These are phyloP conservation scores for Giardia duodenalis DNA, from an alignment of 208 protist genomes.

Conservation along the genomic window DNA sequence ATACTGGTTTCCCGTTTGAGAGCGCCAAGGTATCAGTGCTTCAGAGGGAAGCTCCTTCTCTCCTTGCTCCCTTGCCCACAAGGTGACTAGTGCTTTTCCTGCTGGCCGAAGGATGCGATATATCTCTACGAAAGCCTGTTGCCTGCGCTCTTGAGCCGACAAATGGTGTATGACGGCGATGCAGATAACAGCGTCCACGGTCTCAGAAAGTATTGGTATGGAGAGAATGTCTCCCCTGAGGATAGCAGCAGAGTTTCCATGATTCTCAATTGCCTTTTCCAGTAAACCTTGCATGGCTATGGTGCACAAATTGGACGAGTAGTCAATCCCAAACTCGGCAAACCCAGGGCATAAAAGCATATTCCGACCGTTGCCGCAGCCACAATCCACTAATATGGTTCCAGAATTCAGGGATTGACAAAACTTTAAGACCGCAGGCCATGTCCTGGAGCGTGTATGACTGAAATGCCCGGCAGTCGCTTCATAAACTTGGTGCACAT, in stretches of 20 bases:
- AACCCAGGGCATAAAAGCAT: neutral
- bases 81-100: neutral
- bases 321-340: neutral
- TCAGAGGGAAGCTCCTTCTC: neutral
- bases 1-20: neutral
- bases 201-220: neutral
- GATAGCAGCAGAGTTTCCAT: neutral
- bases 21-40: neutral
- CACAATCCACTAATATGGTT: neutral
- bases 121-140: neutral
- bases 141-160: neutral
- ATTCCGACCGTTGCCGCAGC: neutral
- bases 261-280: neutral
- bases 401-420: neutral
- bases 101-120: neutral
- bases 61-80: neutral
- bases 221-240: neutral
- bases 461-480: neutral
- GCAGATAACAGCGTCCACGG: neutral
- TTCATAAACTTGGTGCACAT: neutral
- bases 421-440: neutral
- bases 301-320: neutral
- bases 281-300: no score
- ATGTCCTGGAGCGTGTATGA: neutral
- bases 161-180: neutral